Percentiles rank a stretch among this genome's conserved stretches.
These are phyloP conservation scores for Niebla homalea DNA, from an alignment of 495 filamentous ascomycete species.

Conservation along the genomic window DNA sequence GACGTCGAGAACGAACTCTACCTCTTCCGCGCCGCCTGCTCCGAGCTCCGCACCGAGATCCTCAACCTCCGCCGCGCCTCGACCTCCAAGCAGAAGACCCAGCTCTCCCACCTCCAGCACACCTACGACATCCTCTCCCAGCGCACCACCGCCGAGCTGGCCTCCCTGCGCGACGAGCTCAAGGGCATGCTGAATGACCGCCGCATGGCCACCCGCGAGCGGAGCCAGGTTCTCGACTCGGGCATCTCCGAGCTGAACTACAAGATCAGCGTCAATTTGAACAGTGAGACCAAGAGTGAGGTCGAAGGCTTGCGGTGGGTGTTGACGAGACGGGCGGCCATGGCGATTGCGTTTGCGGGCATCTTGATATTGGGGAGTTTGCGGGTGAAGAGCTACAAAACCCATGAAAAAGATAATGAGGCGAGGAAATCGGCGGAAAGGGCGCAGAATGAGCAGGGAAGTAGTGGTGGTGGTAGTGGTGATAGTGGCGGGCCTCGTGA, in stretches of 20 bases:
- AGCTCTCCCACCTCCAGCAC: constrained; percentile 74
- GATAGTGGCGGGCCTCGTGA: background rate
- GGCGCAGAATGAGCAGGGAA: background rate
- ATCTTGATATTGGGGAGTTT: constrained; percentile 18
- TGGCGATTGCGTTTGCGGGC: constrained; percentile 48
- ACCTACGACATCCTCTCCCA: constrained; percentile 88
- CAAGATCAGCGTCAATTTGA: constrained; percentile 77
- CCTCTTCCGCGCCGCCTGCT: constrained; percentile 86
- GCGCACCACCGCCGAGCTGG: constrained; percentile 63
- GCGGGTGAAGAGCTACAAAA: constrained; percentile 15
- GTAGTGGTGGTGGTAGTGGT: background rate
- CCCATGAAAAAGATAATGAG: constrained; percentile 12
- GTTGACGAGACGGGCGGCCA: constrained; percentile 69
- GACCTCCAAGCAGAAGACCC: constrained; percentile 61
- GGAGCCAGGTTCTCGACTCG: constrained; percentile 69
- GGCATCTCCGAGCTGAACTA: constrained; percentile 88
- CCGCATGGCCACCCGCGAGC: constrained; percentile 76
- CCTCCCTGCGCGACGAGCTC: constrained; percentile 72
- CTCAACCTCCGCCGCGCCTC: constrained; percentile 35
- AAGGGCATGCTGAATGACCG: constrained; percentile 94
- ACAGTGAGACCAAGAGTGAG: constrained; percentile 76
- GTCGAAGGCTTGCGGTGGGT: constrained; percentile 88
- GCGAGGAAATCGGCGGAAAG: background rate
- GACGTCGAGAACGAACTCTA: constrained; percentile 83
- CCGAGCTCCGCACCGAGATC: constrained; percentile 59